Evolutionary conservation across 1,284 basidiomycete species (phyloP).

Genomic region (Microbotryum silenes-acaulis): DNA sequence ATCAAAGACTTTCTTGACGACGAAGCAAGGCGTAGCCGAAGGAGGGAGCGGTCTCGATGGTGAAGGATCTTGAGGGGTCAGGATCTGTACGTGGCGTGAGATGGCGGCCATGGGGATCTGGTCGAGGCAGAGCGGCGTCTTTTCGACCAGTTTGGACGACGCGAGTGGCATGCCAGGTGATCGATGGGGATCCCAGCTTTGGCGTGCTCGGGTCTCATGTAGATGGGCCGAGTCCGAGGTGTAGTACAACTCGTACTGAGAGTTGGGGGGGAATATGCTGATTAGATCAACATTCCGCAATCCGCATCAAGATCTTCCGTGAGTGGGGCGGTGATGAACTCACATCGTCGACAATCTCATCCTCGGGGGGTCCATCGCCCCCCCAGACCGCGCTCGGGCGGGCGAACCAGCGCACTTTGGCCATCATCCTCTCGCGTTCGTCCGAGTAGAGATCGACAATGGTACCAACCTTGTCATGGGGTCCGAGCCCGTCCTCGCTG

Average conservation of each 20-base stretch:
- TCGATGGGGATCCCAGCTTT: neutral
- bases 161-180: neutral
- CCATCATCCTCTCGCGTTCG: constrained; percentile 15
- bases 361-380: constrained; percentile 18
- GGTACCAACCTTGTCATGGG: constrained; percentile 22
- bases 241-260: constrained; percentile 31
- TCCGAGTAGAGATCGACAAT: constrained; percentile 26
- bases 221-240: constrained; percentile 27
- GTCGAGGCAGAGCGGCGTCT: constrained; percentile 22
- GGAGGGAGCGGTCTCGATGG: neutral
- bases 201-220: constrained; percentile 10
- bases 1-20: constrained; percentile 31
- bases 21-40: constrained; percentile 7
- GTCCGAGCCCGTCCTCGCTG: constrained; percentile 25
- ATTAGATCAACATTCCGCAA: neutral
- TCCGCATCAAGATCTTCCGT: constrained; percentile 1
- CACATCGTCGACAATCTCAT: constrained; percentile 9
- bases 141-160: constrained; percentile 5
- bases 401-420: constrained; percentile 26
- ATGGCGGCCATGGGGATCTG: constrained; percentile 14
- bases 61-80: constrained; percentile 3
- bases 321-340: neutral
- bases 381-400: constrained; percentile 29
- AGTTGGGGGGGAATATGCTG: neutral
- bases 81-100: constrained; percentile 10